A percentile compares a stretch with the other conserved stretches of the same genome.
phyloP scores from a whole-genome alignment of 495 filamentous ascomycete genomes.

The Lepidopterella palustris region DNA sequence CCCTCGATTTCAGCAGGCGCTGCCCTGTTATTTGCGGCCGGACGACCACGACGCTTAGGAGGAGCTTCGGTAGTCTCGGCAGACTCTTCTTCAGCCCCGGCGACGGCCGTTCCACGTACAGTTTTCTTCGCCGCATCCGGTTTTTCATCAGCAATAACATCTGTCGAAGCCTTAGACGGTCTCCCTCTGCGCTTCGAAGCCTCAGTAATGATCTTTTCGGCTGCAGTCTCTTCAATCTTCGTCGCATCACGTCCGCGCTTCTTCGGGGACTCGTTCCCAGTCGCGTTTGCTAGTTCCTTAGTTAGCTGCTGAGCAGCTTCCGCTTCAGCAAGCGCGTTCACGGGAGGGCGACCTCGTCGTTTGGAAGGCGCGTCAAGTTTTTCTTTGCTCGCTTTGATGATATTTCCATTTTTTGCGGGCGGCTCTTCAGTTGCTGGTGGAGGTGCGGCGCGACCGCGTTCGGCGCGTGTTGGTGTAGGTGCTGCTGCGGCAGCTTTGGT shows the following conservation, averaged over 20 bases:
- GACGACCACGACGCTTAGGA: conserved; percentile 2
- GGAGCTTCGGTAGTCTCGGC: not conserved
- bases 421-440: not conserved
- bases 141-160: not conserved
- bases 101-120: no score
- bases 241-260: not conserved
- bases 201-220: not conserved
- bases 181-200: not conserved
- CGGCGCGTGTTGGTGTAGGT: not conserved
- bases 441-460: not conserved
- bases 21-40: not conserved
- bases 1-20: not conserved
- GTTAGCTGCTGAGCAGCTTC: not conserved
- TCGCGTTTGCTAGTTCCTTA: not conserved
- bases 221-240: not conserved
- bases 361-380: not conserved
- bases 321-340: not conserved
- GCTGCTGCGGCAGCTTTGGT: not conserved
- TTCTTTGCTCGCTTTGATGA: not conserved
- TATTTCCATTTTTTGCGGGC: not conserved
- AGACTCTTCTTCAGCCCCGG: not conserved
- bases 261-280: not conserved
- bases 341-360: not conserved
- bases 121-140: not conserved
- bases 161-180: not conserved